Percentiles rank a stretch among this genome's conserved stretches.
phyloP scores from a whole-genome alignment of 2,329 filamentous ascomycete genomes.

The Sporothrix variecibatus region DNA sequence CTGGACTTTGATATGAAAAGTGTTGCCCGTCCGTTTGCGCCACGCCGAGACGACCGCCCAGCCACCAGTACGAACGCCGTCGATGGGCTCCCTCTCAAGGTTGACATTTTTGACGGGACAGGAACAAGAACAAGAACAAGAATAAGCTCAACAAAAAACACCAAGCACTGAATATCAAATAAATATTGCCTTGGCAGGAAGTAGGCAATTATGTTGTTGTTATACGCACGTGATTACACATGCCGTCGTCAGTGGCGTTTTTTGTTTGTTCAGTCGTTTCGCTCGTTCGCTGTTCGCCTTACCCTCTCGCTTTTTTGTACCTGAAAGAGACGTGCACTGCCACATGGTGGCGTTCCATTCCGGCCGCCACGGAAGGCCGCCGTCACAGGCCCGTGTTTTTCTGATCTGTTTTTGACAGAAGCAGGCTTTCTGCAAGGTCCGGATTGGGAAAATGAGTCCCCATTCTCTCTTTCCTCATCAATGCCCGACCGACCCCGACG shows the following conservation, averaged over 20 bases:
- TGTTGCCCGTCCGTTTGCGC: background rate
- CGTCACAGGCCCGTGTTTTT: background rate
- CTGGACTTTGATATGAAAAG: background rate
- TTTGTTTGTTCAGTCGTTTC: background rate
- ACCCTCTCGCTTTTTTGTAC: background rate
- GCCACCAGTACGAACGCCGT: background rate
- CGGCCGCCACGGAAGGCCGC: background rate
- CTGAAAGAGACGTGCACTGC: background rate
- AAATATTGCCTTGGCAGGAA: background rate
- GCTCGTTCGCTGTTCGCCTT: background rate
- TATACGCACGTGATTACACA: conserved; percentile 8
- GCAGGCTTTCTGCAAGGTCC: conserved; percentile 1
- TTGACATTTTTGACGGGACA: background rate
- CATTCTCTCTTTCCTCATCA: background rate
- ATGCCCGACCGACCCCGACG: background rate
- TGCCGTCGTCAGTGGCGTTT: background rate
- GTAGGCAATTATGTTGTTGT: background rate
- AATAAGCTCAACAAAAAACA: background rate
- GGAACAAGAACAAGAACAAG: no score
- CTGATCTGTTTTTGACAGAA: no score
- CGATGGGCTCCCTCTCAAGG: conserved; percentile 2
- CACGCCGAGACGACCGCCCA: background rate
- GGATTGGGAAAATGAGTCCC: background rate
- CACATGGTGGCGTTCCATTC: conserved; percentile 12
- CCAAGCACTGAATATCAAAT: background rate